phyloP scores from a whole-genome alignment of 768 basidiomycete genomes.

The Lactifluus subvellereus region DNA sequence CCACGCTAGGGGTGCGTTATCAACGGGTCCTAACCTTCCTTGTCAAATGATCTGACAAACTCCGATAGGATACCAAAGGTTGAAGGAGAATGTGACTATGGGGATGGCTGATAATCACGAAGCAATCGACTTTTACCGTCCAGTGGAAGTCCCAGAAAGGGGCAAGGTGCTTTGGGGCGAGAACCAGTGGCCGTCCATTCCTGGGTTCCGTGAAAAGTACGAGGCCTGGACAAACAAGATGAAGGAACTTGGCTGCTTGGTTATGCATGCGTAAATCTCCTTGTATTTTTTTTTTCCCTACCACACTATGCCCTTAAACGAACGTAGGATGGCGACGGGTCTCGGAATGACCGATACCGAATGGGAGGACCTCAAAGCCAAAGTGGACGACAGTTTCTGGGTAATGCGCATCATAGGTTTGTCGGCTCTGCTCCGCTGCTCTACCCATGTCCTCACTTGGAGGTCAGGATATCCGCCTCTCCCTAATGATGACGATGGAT shows the following conservation, averaged over 20 bases:
- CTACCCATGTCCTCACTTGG: constrained; percentile 3
- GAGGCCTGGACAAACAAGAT: constrained; percentile 80
- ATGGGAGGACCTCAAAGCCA: constrained; percentile 57
- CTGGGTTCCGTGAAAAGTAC: constrained; percentile 55
- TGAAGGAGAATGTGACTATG: constrained; percentile 83
- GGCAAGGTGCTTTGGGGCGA: constrained; percentile 70
- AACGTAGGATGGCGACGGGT: constrained; percentile 69
- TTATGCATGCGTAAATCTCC: constrained; percentile 71
- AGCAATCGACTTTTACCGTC: constrained; percentile 75
- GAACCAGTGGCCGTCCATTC: constrained; percentile 78
- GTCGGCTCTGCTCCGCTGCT: neutral
- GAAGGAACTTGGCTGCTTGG: constrained; percentile 69
- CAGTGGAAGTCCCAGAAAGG: constrained; percentile 64
- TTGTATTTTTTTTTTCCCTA: neutral
- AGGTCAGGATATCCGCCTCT: constrained; percentile 77
- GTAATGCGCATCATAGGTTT: constrained; percentile 77
- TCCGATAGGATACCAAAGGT: constrained; percentile 61
- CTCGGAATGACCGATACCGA: constrained; percentile 68
- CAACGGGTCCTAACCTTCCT: neutral
- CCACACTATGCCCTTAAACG: neutral
- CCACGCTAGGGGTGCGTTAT: constrained; percentile 59
- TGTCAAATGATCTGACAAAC: neutral
- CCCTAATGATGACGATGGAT: constrained; percentile 69
- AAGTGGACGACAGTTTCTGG: constrained; percentile 88
- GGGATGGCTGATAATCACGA: constrained; percentile 84